Percentiles rank a stretch among this genome's conserved stretches.
Conservation (phyloP, 352 stramenopile species). For the Aphanomyces invadans region DNA sequence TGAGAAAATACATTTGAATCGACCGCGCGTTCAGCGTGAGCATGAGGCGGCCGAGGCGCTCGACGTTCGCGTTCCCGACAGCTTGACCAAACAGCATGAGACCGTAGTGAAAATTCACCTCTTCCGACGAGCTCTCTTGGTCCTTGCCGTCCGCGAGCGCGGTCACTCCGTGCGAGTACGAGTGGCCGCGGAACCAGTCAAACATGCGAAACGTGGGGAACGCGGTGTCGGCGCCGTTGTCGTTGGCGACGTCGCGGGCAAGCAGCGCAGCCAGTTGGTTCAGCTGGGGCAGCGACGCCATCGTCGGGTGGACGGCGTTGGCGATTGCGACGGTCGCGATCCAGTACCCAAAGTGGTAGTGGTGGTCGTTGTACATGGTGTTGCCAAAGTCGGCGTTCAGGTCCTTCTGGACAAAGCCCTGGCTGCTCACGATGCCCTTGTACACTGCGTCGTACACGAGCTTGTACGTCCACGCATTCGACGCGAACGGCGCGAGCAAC, state of each 20-base stretch:
- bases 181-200: constrained; percentile 63
- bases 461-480: constrained; percentile 55
- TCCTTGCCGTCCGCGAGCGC: constrained; percentile 54
- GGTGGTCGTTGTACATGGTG: constrained; percentile 69
- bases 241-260: constrained; percentile 46
- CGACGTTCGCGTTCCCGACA: constrained; percentile 38
- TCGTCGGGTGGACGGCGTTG: constrained; percentile 65
- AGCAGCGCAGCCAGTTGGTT: constrained; percentile 45
- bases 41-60: constrained; percentile 45
- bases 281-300: constrained; percentile 38
- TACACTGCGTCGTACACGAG: constrained; percentile 56
- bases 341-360: constrained; percentile 76
- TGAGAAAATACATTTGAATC: constrained; percentile 65
- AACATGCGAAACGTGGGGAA: constrained; percentile 63
- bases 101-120: constrained; percentile 59
- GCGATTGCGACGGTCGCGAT: constrained; percentile 50
- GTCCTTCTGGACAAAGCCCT: constrained; percentile 45
- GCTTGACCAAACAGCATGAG: constrained; percentile 41
- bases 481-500: constrained; percentile 44
- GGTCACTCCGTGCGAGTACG: constrained; percentile 62
- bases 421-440: constrained; percentile 53
- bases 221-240: constrained; percentile 39
- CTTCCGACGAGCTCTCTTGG: constrained; percentile 54
- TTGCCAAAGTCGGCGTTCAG: constrained; percentile 65
- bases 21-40: constrained; percentile 42